Base-by-base conservation (phyloP, 2,329 filamentous ascomycete genomes). In the Calonectria leucothoes region DNA sequence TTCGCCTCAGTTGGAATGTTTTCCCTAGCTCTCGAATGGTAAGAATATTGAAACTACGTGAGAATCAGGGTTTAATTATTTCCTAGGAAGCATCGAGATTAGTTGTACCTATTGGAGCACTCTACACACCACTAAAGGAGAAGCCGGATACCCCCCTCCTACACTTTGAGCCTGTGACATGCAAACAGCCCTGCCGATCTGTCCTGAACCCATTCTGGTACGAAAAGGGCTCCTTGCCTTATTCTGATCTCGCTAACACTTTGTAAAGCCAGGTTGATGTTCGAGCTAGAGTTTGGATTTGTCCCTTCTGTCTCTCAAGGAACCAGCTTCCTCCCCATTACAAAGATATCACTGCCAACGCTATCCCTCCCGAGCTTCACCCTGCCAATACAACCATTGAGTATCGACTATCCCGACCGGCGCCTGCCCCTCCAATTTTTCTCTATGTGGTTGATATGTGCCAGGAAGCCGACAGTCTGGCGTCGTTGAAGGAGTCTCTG, bases 11-110 rank as follows among this genome's bases (percentile, higher is more conserved):
- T 87, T 99, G 97, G 97, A 99, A 99, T 84, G 97, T 97, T 74
- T 98, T 99, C 82, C 97, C 97, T 64, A 98, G 96, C 88, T 96
- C 96, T 82, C 95, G 97, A 84, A 98, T 99, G 95, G 96, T 95
- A 81, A 80, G 90, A 51, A 87, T 11, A 8, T 10, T 23, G 4
- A 37, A 69, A 33, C 20, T n/a, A 8, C 8, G 3, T n/a, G 12
- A 37, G n/a, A 52, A 27, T 39, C 31, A 15, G 12, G 14, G 31
- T 15, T 20, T 69, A 61, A 49, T 37, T 10, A 27, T 33, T 23
- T 4, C 33, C 31, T 71, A 52, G 94, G 96, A 98, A 93, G 96
- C 96, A 70, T 98, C 95, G 73, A 92, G 96, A 74, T 92, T 98
- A 68, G 96, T 98, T 76, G 97, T 98, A 42, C 97, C 97, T 74